These are phyloP conservation scores for Nematocida ironsii DNA, from an alignment of 371 early-diverging fungal species.

Conservation along the genomic window DNA sequence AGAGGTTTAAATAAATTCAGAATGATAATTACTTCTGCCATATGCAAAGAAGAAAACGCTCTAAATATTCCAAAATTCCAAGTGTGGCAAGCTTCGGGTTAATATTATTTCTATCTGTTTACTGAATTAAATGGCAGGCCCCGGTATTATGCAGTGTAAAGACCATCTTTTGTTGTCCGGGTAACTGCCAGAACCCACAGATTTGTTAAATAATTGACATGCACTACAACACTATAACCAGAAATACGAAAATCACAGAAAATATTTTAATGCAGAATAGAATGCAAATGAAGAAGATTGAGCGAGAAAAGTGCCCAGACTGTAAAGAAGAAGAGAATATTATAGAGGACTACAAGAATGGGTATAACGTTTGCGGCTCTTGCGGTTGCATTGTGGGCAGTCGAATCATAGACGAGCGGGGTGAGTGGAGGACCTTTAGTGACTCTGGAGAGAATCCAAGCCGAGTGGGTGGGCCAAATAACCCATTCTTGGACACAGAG, in stretches of 20 bases:
- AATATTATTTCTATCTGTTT: too few relatives aligned
- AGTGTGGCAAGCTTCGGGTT: too few relatives aligned
- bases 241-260: not conserved
- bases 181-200: too few relatives aligned
- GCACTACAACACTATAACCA: not conserved
- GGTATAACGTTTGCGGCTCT: conserved; percentile 88
- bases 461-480: conserved; percentile 89
- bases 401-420: conserved; percentile 92
- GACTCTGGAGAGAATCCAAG: conserved; percentile 87
- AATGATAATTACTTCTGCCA: too few relatives aligned
- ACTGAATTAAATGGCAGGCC: too few relatives aligned
- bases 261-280: conserved; percentile 21
- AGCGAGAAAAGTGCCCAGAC: conserved; percentile 64
- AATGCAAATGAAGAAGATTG: conserved; percentile 51
- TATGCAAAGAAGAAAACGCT: too few relatives aligned
- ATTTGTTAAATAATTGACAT: too few relatives aligned
- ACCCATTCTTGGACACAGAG: conserved; percentile 70
- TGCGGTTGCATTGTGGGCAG: conserved; percentile 89
- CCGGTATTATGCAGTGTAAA: too few relatives aligned
- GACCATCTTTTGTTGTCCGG: too few relatives aligned
- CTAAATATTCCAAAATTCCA: too few relatives aligned
- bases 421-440: conserved; percentile 95
- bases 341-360: conserved; percentile 82
- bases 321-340: conserved; percentile 75
- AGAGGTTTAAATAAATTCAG: too few relatives aligned